A percentile compares a stretch with the other conserved stretches of the same genome.
Conservation (phyloP, 306 rosid species). For the Vigna angularis region DNA sequence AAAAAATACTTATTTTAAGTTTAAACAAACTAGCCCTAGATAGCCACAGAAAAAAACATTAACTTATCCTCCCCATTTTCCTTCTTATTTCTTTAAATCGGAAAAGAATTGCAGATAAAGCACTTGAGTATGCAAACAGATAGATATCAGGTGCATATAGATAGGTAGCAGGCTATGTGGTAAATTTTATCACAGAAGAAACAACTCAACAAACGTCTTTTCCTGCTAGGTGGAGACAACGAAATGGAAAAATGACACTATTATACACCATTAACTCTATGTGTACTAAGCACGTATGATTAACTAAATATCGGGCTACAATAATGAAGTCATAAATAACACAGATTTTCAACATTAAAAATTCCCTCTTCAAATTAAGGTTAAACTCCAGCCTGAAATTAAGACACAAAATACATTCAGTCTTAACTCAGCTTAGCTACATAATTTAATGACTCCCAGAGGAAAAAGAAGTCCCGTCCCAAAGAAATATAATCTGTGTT, state of each 20-base stretch:
- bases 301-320: slow-evolving; percentile 3
- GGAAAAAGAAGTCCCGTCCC: background rate
- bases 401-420: slow-evolving; percentile 13
- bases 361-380: background rate
- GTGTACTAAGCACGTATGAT: background rate
- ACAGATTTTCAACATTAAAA: background rate
- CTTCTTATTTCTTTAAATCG: background rate
- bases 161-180: background rate
- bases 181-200: background rate
- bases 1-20: too few species aligned
- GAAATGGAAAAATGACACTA: background rate
- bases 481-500: slow-evolving; percentile 4
- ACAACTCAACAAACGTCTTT: background rate
- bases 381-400: background rate
- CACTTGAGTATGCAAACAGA: slow-evolving; percentile 2
- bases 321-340: background rate
- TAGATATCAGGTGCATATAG: background rate
- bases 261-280: background rate
- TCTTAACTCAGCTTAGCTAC: slow-evolving; percentile 1
- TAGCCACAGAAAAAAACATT: background rate
- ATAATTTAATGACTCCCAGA: background rate
- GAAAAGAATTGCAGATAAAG: slow-evolving; percentile 25
- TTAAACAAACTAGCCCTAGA: too few species aligned
- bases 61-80: background rate
- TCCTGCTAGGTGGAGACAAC: background rate